Base-by-base conservation (phyloP, 202 grass and related monocot genomes). In the Sporobolus alterniflorus region DNA sequence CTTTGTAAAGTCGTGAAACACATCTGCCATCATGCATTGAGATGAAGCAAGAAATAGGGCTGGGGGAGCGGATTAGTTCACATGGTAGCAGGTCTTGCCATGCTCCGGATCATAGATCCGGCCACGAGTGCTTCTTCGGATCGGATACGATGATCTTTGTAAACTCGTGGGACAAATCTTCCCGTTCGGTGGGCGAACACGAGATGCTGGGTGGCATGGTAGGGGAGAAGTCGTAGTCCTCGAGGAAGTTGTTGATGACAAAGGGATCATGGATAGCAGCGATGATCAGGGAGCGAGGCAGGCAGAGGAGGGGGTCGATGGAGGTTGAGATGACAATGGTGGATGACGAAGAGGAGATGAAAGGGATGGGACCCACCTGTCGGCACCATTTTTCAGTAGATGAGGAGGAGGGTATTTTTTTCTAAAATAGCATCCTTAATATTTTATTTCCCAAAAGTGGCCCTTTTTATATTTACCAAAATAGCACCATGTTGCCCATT, bases 11-110 rank as follows among this genome's bases (percentile, higher is more conserved):
- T n/a, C n/a, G n/a, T n/a, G n/a, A n/a, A n/a, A n/a, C n/a, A n/a
- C n/a, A n/a, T n/a, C n/a, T n/a, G n/a, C n/a, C n/a, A n/a, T n/a
- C n/a, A n/a, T n/a, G n/a, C n/a, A n/a, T n/a, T n/a, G n/a, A n/a
- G n/a, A n/a, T n/a, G n/a, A n/a, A n/a, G n/a, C n/a, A n/a, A n/a
- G 31, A 1, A 39, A 7, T 7, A 39, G 34, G 34, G 29, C 47
- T 30, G 47, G 11, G 34, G 3, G 33, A 33, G 41, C 28, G 25
- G 24, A 24, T n/a, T n/a, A 41, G 56, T 69, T 76, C 51, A 95
- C 96, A 89, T 98, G 96, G 84, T 98, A 92, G 84, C 96, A 98
- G 62, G 96, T 93, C 82, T 91, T 98, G 63, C 95, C 92, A 18
- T 91, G 82, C 83, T 93, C 62, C 31, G 92, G 86, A 47, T 98